Base-by-base conservation (phyloP, 805 yeast species). In the Yamadazyma nakazawae region DNA sequence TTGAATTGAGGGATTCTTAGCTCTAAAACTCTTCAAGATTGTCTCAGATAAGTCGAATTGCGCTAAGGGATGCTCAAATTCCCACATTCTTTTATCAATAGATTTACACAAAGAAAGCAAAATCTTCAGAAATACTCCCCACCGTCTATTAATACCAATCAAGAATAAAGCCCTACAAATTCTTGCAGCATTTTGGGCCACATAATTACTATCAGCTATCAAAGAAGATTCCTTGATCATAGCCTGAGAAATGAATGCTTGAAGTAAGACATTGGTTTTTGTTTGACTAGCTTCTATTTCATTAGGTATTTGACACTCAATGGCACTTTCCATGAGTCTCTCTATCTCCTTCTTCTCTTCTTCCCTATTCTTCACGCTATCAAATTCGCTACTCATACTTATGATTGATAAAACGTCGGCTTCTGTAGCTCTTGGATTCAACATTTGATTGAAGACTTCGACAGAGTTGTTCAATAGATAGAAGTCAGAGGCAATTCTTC, bases 161-260 rank as follows among this genome's bases (percentile, higher is more conserved):
- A 91, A 68, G 56, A 94, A 90, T 41, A 95, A 71, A 0, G 99
- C 97, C 21, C 98, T 79, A 54, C 96, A 81, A 30, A 94, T 92
- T 72, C 99, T 82, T 1, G 92, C 89, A 3, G 97, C 79, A 59
- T 94, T 94, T 59, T 94, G 99, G 1, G 98, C 97, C 47, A 94
- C 96, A 62, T 94, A 94, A 52, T 88, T 86, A 41, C 88, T 76
- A 64, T 94, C 99, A 0, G 97, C 88, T 2, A 80, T 72, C 48
- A 94, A 70, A 0, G 99, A 85, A 3, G 96, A 82, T 48, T 89
- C 96, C 48, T 76, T 80, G 32, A 91, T 79, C 10, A 63, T 56
- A 1, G 89, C 81, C 47, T 83, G 81, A 0, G 97, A 89, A 26
- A 94, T 85, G 62, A 77, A 95, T 0, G 97, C 84, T 63, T 94